Evolutionary conservation across 208 protist species (phyloP).

Genomic region (Sergeia podlipaevii): DNA sequence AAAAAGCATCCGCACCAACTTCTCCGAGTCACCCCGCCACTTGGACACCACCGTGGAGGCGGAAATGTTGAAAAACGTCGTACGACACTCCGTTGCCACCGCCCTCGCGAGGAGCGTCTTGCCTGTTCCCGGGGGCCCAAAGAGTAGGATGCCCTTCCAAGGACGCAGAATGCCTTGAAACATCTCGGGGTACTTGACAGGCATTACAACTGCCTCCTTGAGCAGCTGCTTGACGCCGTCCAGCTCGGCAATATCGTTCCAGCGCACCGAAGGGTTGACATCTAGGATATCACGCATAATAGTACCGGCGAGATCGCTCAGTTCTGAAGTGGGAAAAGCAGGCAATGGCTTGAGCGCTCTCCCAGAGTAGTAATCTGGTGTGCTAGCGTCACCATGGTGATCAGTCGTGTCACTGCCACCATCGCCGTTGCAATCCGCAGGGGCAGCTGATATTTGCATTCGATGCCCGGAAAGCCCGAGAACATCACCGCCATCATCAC

Average conservation of each 20-base stretch:
- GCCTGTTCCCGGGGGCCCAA: constrained; percentile 96
- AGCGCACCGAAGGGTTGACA: constrained; percentile 84
- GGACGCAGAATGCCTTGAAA: constrained; percentile 93
- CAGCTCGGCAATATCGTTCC: constrained; percentile 90
- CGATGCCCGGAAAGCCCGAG: constrained; percentile 20
- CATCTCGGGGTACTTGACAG: constrained; percentile 86
- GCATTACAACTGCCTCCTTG: constrained; percentile 93
- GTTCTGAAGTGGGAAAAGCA: constrained; percentile 66
- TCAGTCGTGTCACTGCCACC: constrained; percentile 16
- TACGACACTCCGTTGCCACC: constrained; percentile 95
- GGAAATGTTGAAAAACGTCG: constrained; percentile 99
- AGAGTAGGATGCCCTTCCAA: constrained; percentile 96
- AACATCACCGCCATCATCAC: constrained; percentile 3
- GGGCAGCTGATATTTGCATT: constrained; percentile 8
- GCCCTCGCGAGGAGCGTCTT: constrained; percentile 98
- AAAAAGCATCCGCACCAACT: constrained; percentile 95
- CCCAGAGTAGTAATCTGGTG: constrained; percentile 13
- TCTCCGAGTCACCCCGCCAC: constrained; percentile 98
- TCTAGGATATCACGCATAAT: constrained; percentile 88
- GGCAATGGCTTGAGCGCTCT: constrained; percentile 72
- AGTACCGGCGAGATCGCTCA: constrained; percentile 69
- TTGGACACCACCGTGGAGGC: constrained; percentile 96
- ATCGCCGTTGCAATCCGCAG: neutral
- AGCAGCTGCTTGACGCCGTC: constrained; percentile 92
- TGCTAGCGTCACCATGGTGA: constrained; percentile 7